Conservation (phyloP, 257 asterid genomes). For the Scutellaria baicalensis region DNA sequence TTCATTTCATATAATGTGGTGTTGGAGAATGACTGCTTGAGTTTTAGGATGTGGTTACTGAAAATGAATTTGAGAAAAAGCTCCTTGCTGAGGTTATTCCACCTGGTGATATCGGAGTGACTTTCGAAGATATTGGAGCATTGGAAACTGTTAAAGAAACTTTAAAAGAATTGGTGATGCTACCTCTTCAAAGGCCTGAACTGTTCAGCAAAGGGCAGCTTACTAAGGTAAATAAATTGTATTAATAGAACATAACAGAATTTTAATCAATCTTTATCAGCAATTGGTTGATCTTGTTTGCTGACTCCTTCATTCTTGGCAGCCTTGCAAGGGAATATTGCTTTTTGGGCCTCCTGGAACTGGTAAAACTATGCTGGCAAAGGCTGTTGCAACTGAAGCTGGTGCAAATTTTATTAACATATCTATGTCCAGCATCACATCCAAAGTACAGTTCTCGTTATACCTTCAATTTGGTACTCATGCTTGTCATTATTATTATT, state of each 20-base stretch:
- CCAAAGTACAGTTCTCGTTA: constrained; percentile 42
- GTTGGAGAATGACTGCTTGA: constrained; percentile 12
- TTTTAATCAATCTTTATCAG: neutral
- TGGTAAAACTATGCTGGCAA: constrained; percentile 90
- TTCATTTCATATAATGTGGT: constrained; percentile 11
- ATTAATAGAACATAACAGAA: constrained; percentile 3
- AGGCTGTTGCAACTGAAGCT: constrained; percentile 95
- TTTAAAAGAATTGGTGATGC: constrained; percentile 87
- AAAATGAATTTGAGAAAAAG: constrained; percentile 80
- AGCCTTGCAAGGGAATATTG: constrained; percentile 95
- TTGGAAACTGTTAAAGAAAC: constrained; percentile 88
- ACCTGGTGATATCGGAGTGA: constrained; percentile 80
- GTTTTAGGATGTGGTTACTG: constrained; percentile 77
- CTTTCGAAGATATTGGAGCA: constrained; percentile 87
- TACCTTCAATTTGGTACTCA: neutral
- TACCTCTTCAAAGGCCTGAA: constrained; percentile 86
- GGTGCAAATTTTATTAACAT: constrained; percentile 87
- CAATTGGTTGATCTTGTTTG: constrained; percentile 2
- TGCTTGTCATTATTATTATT: constrained; percentile 1
- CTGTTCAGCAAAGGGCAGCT: constrained; percentile 85
- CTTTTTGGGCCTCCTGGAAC: constrained; percentile 96
- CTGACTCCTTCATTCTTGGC: constrained; percentile 24
- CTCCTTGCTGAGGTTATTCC: constrained; percentile 83
- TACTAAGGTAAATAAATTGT: constrained; percentile 48
- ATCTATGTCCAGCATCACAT: constrained; percentile 90